Base-by-base conservation (phyloP, 179 eudicot genomes). In the Amaranthus tricolor region DNA sequence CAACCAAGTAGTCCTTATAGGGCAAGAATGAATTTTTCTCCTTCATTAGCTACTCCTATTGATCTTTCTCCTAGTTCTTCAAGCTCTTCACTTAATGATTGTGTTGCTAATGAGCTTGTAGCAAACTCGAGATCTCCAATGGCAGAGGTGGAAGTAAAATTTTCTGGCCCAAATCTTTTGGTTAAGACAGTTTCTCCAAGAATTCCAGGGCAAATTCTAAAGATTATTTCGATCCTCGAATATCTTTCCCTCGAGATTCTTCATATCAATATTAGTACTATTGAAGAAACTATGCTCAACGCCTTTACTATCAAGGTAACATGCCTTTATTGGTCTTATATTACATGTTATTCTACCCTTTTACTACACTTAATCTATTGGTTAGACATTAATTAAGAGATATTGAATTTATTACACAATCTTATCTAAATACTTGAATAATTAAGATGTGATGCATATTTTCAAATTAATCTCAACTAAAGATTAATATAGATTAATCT, bases 261-360 rank as follows among this genome's bases (percentile, higher is more conserved):
- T 40, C 85, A 84, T 24, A 88, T 88, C 61, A 89, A 74, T 79
- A 84, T 95, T 75, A 86, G 74, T 76, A 88, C 82, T 56, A 78
- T 90, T 74, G 97, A 93, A 64, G 93, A 89, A 40, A 89, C 86
- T 58, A 86, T 91, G 97, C 83, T 89, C 54, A 84, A 84, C 77
- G 88, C 93, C 49, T 95, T 93, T 83, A 93, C 97, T 73, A 93
- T 95, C 71, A 95, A 95, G 98, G 99, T 95, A 84, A 54, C 77
- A 21, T 9, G 20, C 47, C 40, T 31, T 31, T 31, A 63, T 61
- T 50, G 20, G 9, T 48, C 61, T 69, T 1, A 61, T 13, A 13
- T 19, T 21, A 58, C 40, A 31, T 5, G 61, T 20, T 74, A 64
- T 16, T 44, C 43, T 11, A 43, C 6, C 14, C 66, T 67, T 53